Base-by-base conservation (phyloP, 345 rosid species). In the Aurinia saxatilis region DNA sequence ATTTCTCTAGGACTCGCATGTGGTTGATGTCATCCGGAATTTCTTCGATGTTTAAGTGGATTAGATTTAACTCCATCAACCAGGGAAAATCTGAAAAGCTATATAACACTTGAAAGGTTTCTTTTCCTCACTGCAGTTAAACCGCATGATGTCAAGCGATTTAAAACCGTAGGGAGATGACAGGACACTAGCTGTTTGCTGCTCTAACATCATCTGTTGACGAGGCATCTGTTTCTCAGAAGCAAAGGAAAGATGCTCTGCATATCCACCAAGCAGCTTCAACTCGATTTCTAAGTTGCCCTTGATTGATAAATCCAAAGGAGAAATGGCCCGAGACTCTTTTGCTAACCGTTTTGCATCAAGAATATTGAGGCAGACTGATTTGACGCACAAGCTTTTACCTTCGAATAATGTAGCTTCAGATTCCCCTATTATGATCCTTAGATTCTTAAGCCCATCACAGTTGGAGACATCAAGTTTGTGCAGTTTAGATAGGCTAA, bases 1-100 rank as follows among this genome's bases (percentile, higher is more conserved):
- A n/a, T n/a, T 49, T 62, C 57, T 62, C 57, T 7, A 62, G 38
- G 14, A 25, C 67, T 50, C 1, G 30, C 67, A 62, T 25, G 1
- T 49, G 57, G 23, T 7, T 8, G 27, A 38, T 36, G 67, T 62
- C 56, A 1, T 15, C 42, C 27, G 46, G 47, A 36, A 62, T 38
- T 7, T 2, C 1, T 9, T 38, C 1, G 36, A 62, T 36, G 48
- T 38, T 25, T 17, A 49, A 8, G 49, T 62, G 42, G 12, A 59
- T 30, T 31, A 59, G 51, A 27, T 42, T 42, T 30, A 59, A 59
- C 57, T 63, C 67, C 3, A 1, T 16, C 16, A 63, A 37, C 57
- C 57, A 63, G 3, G 67, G 67, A 11, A 37, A 63, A 6, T 13
- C 27, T 27, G 27, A 8, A 15, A 63, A 50, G 16, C 49, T 37